A percentile compares a stretch with the other conserved stretches of the same genome.
Conservation (phyloP, 1,139 yeast species). For the Candida anutae region DNA sequence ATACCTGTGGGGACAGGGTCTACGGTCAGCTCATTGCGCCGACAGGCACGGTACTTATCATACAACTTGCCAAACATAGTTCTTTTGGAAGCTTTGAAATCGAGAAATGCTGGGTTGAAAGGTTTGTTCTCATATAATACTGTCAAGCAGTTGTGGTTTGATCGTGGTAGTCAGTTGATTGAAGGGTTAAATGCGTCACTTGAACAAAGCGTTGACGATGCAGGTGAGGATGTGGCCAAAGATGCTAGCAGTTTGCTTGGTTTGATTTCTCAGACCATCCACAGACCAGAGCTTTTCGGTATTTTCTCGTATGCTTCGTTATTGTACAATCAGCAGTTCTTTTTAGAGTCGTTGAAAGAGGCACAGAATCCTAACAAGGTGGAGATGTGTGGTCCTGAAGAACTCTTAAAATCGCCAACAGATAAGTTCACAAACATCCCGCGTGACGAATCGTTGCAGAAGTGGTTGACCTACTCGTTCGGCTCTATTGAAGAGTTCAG, state of each 20-base stretch:
- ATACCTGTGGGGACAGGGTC: neutral
- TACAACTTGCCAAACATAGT: conserved; percentile 23
- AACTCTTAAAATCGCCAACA: conserved; percentile 39
- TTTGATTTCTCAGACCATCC: conserved; percentile 33
- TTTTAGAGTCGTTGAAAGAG: conserved; percentile 45
- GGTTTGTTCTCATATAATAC: conserved; percentile 52
- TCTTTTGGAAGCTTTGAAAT: conserved; percentile 25
- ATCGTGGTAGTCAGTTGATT: conserved; percentile 42
- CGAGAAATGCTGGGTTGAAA: conserved; percentile 30
- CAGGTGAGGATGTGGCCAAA: conserved; percentile 1
- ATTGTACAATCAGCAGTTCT: conserved; percentile 52
- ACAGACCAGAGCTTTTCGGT: conserved; percentile 38
- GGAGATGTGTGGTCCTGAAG: conserved; percentile 16
- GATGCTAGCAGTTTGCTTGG: conserved; percentile 18
- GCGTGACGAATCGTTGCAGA: conserved; percentile 24
- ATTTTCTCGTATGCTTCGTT: conserved; percentile 53
- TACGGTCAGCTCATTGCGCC: neutral
- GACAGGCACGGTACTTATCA: conserved; percentile 10
- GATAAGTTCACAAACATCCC: conserved; percentile 29
- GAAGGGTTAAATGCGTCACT: conserved; percentile 37
- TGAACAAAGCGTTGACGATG: conserved; percentile 13
- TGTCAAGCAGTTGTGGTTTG: conserved; percentile 52
- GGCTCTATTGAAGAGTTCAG: conserved; percentile 66
- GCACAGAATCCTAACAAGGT: conserved; percentile 7
- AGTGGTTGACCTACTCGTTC: conserved; percentile 48